These are phyloP conservation scores for Boletellus deceptivus DNA, from an alignment of 1,284 basidiomycete species.

Conservation along the genomic window DNA sequence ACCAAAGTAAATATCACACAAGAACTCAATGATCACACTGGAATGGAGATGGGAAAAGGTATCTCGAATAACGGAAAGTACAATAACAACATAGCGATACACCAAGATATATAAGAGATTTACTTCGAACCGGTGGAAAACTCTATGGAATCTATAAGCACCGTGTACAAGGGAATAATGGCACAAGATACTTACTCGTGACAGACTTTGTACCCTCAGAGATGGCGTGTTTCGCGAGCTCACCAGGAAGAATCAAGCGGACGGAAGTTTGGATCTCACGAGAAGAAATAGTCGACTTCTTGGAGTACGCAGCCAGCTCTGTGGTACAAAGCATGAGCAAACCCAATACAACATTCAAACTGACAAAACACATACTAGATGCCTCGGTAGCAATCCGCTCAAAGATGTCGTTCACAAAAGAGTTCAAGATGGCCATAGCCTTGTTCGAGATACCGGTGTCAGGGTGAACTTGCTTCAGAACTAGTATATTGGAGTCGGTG, in stretches of 20 bases:
- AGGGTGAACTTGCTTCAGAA: slow-evolving; percentile 74
- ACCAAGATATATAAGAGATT: slow-evolving; percentile 21
- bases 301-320: slow-evolving; percentile 77
- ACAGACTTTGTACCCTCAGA: slow-evolving; percentile 73
- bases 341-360: background rate
- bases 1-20: background rate
- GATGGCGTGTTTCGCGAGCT: slow-evolving; percentile 65
- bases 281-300: slow-evolving; percentile 81
- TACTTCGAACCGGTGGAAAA: slow-evolving; percentile 39
- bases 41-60: slow-evolving; percentile 16
- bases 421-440: slow-evolving; percentile 80
- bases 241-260: slow-evolving; percentile 74
- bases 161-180: background rate
- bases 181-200: slow-evolving; percentile 25
- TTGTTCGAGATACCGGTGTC: slow-evolving; percentile 84
- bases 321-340: slow-evolving; percentile 12
- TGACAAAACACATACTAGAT: slow-evolving; percentile 45
- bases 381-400: slow-evolving; percentile 78
- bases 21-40: background rate
- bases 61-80: slow-evolving; percentile 33
- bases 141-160: slow-evolving; percentile 19
- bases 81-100: slow-evolving; percentile 36
- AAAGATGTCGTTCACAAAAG: slow-evolving; percentile 75
- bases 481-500: slow-evolving; percentile 27
- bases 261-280: slow-evolving; percentile 81